phyloP scores from a whole-genome alignment of 352 stramenopile species.

The Phytophthora foliorum region DNA sequence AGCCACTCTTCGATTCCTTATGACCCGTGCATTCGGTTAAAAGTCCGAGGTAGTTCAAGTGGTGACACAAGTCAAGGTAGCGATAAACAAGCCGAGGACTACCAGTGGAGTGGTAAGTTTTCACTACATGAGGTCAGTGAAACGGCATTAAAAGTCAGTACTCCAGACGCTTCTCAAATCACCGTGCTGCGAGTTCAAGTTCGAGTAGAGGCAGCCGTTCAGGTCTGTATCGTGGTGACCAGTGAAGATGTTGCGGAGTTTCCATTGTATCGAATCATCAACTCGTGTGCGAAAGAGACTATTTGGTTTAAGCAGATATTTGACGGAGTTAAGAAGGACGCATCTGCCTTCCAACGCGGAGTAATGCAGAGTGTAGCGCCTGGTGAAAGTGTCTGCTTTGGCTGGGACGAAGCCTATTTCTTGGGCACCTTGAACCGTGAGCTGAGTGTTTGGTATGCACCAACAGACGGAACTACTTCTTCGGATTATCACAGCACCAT shows the following conservation, averaged over 20 bases:
- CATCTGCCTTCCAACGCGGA: constrained; percentile 56
- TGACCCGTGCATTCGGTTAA: constrained; percentile 75
- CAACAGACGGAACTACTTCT: constrained; percentile 44
- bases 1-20: constrained; percentile 55
- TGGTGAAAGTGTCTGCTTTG: constrained; percentile 80
- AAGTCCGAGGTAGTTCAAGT: constrained; percentile 43
- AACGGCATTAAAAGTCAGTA: constrained; percentile 88
- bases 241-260: constrained; percentile 71
- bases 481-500: constrained; percentile 61
- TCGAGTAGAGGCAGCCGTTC: constrained; percentile 73
- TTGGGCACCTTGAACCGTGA: constrained; percentile 73
- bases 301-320: constrained; percentile 89
- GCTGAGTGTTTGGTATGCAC: constrained; percentile 67
- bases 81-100: constrained; percentile 33
- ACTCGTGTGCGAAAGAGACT: constrained; percentile 70
- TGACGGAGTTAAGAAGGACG: constrained; percentile 70
- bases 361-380: constrained; percentile 76
- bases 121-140: constrained; percentile 88
- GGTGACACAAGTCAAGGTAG: not conserved
- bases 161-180: constrained; percentile 80
- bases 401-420: constrained; percentile 89
- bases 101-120: constrained; percentile 85
- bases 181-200: constrained; percentile 86
- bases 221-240: constrained; percentile 80
- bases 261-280: constrained; percentile 86